Conservation (phyloP, 2,329 filamentous ascomycete genomes). For the Fusarium tricinctum region DNA sequence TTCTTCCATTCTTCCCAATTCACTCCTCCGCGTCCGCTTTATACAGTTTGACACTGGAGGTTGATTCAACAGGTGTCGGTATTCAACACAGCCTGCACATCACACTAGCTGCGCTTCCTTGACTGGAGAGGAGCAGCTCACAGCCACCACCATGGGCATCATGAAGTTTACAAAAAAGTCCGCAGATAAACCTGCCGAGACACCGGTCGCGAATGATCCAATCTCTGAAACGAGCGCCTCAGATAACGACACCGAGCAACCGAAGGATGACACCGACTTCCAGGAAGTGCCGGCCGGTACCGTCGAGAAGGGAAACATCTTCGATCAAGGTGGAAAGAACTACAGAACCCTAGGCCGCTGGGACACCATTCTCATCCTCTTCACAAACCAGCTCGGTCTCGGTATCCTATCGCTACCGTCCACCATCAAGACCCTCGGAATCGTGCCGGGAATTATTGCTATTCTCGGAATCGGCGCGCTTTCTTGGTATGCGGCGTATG, state of each 20-base stretch:
- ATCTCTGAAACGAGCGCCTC: constrained; percentile 29
- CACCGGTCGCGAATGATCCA: constrained; percentile 1
- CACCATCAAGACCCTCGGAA: constrained; percentile 74
- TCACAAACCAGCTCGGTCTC: constrained; percentile 50
- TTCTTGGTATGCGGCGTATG: constrained; percentile 69
- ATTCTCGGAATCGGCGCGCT: constrained; percentile 73
- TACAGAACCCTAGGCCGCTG: constrained; percentile 47
- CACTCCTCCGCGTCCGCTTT: too few species aligned
- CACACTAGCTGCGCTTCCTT: not conserved
- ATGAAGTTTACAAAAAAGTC: constrained; percentile 37
- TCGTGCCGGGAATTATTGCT: constrained; percentile 76
- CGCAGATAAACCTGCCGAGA: constrained; percentile 10
- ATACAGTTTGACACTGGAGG: not conserved
- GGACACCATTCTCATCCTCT: constrained; percentile 47
- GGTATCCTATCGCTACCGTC: constrained; percentile 75
- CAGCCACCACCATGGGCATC: constrained; percentile 28
- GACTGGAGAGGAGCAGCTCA: not conserved
- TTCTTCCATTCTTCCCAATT: not conserved
- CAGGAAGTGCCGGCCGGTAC: constrained; percentile 34
- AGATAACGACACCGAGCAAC: constrained; percentile 34
- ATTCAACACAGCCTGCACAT: not conserved
- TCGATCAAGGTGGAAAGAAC: constrained; percentile 47
- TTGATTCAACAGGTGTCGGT: not conserved
- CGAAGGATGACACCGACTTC: constrained; percentile 34
- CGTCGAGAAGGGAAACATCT: constrained; percentile 44